phyloP scores from a whole-genome alignment of 2,329 filamentous ascomycete genomes.

The Sarocladium kiliense region DNA sequence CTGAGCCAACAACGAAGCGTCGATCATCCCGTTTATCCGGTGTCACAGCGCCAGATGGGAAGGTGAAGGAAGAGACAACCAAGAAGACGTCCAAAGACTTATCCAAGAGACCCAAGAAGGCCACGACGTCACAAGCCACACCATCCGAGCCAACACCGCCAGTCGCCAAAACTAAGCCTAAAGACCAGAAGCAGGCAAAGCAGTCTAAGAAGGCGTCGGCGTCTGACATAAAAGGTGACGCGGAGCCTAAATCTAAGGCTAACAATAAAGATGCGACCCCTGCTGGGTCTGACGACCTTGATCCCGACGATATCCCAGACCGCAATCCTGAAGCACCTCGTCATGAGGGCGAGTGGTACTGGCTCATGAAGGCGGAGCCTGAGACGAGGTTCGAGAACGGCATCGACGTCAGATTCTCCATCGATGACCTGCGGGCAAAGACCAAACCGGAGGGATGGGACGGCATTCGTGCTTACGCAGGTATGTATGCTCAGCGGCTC shows the following conservation, averaged over 20 bases:
- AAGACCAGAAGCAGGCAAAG: constrained; percentile 9
- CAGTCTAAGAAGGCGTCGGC: background rate
- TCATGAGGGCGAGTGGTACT: constrained; percentile 51
- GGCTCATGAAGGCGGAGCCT: constrained; percentile 86
- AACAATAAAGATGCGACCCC: background rate
- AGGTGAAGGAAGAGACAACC: background rate
- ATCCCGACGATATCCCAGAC: constrained; percentile 28
- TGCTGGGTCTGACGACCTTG: constrained; percentile 22
- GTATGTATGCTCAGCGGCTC: constrained; percentile 18
- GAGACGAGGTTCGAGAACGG: constrained; percentile 83
- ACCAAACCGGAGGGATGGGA: constrained; percentile 85
- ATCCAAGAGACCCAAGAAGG: background rate
- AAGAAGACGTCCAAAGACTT: background rate
- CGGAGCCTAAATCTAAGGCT: too few relatives aligned
- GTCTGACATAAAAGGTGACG: background rate
- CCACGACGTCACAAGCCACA: background rate
- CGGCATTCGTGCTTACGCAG: constrained; percentile 51
- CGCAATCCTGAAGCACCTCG: constrained; percentile 32
- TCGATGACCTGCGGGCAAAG: constrained; percentile 75
- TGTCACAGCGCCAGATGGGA: background rate
- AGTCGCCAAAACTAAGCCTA: constrained; percentile 1
- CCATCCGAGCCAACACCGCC: background rate
- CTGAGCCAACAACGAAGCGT: constrained; percentile 19
- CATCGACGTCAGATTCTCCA: constrained; percentile 86
- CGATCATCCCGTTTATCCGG: constrained; percentile 20